These are phyloP conservation scores for Ephemerocybe angulata DNA, from an alignment of 768 basidiomycete genomes.

Conservation along the genomic window DNA sequence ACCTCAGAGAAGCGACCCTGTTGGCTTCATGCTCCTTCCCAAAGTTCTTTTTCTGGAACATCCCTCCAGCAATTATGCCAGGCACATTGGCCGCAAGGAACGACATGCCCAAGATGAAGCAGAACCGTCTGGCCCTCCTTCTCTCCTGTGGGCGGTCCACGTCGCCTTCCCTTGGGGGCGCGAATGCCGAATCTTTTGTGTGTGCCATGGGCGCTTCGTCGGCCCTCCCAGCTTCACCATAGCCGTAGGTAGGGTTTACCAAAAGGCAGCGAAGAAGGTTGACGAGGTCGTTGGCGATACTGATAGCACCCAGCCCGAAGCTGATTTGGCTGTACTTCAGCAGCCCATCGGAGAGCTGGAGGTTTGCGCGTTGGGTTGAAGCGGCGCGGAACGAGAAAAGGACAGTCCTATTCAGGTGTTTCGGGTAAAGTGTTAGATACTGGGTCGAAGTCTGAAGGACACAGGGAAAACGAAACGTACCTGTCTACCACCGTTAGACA, in stretches of 20 bases:
- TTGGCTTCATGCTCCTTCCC: conserved; percentile 17
- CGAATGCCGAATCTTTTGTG: conserved; percentile 21
- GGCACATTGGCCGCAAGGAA: conserved; percentile 30
- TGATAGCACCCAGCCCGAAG: conserved; percentile 31
- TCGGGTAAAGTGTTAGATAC: not conserved
- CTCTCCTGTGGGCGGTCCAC: conserved; percentile 29
- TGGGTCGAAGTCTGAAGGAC: too few species aligned
- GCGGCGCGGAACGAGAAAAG: conserved; percentile 29
- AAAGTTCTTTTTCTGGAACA: conserved; percentile 17
- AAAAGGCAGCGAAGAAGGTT: conserved; percentile 35
- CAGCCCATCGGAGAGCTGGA: conserved; percentile 21
- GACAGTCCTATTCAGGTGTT: conserved; percentile 25
- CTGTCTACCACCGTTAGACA: conserved; percentile 29
- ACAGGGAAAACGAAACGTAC: conserved; percentile 14
- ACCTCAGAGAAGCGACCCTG: conserved; percentile 21
- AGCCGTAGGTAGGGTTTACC: conserved; percentile 37
- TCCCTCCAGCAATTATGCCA: conserved; percentile 26
- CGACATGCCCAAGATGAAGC: conserved; percentile 19
- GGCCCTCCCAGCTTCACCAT: conserved; percentile 19
- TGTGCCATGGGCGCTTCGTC: conserved; percentile 23
- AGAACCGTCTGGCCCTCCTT: conserved; percentile 26
- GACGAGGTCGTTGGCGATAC: conserved; percentile 32
- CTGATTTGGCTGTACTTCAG: conserved; percentile 28
- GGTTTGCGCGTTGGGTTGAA: conserved; percentile 18
- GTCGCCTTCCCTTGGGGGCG: conserved; percentile 22